Conservation (phyloP, 306 rosid genomes). For the Trifolium subterraneum region DNA sequence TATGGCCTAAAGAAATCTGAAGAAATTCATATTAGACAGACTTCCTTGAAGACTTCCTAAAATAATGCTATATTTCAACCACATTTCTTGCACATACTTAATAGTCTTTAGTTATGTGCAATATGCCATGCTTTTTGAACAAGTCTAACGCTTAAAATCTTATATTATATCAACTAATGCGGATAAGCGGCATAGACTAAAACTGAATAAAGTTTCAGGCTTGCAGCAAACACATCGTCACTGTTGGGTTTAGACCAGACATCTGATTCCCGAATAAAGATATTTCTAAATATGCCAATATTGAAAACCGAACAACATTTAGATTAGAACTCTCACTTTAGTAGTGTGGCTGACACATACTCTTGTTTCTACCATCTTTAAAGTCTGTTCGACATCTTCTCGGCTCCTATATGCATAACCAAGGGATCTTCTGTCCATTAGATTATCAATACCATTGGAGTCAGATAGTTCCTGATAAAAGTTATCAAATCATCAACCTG, state of each 20-base stretch:
- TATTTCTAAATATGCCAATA: neutral
- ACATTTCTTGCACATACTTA: constrained; percentile 25
- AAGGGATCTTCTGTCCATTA: constrained; percentile 51
- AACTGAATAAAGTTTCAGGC: constrained; percentile 30
- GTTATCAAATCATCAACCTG: too few species aligned
- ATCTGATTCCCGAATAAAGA: constrained; percentile 63
- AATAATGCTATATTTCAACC: constrained; percentile 2
- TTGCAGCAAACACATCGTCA: constrained; percentile 50
- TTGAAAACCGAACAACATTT: constrained; percentile 35
- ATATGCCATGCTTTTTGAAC: constrained; percentile 38
- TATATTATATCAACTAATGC: constrained; percentile 17
- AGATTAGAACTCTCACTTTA: constrained; percentile 62
- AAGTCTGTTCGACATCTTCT: constrained; percentile 69
- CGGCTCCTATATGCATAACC: constrained; percentile 57
- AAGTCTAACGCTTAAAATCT: constrained; percentile 20
- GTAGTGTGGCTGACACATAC: constrained; percentile 52
- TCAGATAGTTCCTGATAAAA: constrained; percentile 63
- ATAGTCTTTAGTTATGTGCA: constrained; percentile 17
- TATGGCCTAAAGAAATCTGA: too few species aligned
- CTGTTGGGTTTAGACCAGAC: constrained; percentile 77
- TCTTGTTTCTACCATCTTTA: constrained; percentile 61
- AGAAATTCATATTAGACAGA: too few species aligned
- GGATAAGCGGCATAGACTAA: constrained; percentile 16
- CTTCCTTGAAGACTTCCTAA: too few species aligned
- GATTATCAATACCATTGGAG: constrained; percentile 46